Evolutionary conservation across 208 protist species (phyloP), one percentile per base, ranked within the genome.

Genomic region (Acanthamoeba healyi): DNA sequence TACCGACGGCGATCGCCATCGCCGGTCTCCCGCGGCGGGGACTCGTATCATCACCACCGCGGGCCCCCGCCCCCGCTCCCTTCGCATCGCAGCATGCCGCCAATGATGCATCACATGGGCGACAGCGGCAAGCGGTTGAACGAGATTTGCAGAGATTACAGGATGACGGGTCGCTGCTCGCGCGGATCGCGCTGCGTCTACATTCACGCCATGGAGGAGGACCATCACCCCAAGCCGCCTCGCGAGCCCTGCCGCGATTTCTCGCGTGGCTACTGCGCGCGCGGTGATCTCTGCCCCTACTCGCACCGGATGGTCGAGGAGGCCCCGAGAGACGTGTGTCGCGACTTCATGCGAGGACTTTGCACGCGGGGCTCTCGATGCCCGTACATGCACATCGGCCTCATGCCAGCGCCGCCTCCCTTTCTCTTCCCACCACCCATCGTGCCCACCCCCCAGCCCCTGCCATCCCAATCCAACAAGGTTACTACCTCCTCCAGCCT

Each of bases 271-370:
- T 72, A 72, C 84, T 46, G 46, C 84, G 46, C 36, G n/a, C 84
- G 56, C n/a, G 58, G 84, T 46, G 84, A 91, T 65, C 32, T 63
- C 17, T 63, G 51, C 29, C 84, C 56, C 84, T 91, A 65, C 36
- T 65, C 49, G 38, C 84, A 74, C 26, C 58, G 56, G 14, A 26
- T 36, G 22, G 26, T 38, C 24, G 38, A 51, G 7, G 34, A 63
- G 22, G n/a, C n/a, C 46, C 34, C 42, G 6, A 29, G 84, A 32
- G 84, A 91, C 7, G 49, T 91, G 34, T 91, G 84, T 36, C 46
- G 84, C 14, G 84, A 91, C 38, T 91, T 91, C 84, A 12, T 74
- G 56, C 49, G 84, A 32, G 84, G 84, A 10, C 26, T 65, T 12
- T 91, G 84, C 84, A 72, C 84, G 38, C 29, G 84, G 17, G 84